Percentiles rank a stretch among this genome's conserved stretches.
Conservation (phyloP, 805 yeast genomes). For the Starmerella cellae region DNA sequence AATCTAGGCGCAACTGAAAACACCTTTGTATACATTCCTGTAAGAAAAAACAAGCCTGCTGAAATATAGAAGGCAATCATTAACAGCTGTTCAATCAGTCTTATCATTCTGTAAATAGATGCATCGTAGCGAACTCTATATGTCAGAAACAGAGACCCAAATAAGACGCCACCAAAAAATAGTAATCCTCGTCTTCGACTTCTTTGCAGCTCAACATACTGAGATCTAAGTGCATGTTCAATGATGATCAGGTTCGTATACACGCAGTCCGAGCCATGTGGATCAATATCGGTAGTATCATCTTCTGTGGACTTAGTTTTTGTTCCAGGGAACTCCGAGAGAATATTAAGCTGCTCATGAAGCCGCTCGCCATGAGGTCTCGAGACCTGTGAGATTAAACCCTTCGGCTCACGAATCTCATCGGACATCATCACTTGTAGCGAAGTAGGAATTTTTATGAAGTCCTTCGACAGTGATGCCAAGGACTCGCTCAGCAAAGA, state of each 20-base stretch:
- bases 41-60: constrained; percentile 59
- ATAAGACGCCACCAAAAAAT: constrained; percentile 30
- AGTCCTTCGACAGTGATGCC: too few relatives aligned
- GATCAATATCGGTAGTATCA: too few relatives aligned
- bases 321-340: too few relatives aligned
- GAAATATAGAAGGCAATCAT: constrained; percentile 54
- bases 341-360: too few relatives aligned
- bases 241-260: constrained; percentile 52
- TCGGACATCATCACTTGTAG: neutral
- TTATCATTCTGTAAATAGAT: constrained; percentile 29
- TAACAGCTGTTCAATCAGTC: constrained; percentile 30
- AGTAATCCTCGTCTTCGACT: constrained; percentile 50
- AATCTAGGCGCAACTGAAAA: constrained; percentile 71
- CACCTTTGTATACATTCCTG: constrained; percentile 82
- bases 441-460: too few relatives aligned
- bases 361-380: too few relatives aligned
- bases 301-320: too few relatives aligned
- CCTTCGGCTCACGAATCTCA: neutral
- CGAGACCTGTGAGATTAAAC: too few relatives aligned
- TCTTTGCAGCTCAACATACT: constrained; percentile 56
- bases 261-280: constrained; percentile 8
- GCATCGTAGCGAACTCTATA: constrained; percentile 24
- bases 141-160: constrained; percentile 24
- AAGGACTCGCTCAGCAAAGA: too few relatives aligned
- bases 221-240: constrained; percentile 76